These are phyloP conservation scores for Curvularia sp. DNA, from an alignment of 2,329 filamentous ascomycete genomes.

Conservation along the genomic window DNA sequence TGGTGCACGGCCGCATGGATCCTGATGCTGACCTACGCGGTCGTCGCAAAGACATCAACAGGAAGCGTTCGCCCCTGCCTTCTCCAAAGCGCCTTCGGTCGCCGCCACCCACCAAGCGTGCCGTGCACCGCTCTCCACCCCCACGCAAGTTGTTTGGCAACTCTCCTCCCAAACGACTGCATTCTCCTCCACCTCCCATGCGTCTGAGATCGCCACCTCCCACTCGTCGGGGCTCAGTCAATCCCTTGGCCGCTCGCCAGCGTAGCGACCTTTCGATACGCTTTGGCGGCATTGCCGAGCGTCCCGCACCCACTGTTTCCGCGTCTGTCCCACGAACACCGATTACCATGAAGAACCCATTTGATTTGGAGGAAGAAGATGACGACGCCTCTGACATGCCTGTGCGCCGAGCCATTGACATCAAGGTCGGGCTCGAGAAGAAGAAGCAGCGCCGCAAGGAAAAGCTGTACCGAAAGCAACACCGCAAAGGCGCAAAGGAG, in stretches of 20 bases:
- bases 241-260: slow-evolving; percentile 41
- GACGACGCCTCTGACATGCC: slow-evolving; percentile 61
- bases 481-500: slow-evolving; percentile 78
- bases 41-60: slow-evolving; percentile 39
- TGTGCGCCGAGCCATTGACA: slow-evolving; percentile 92
- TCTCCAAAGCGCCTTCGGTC: slow-evolving; percentile 70
- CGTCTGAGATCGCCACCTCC: slow-evolving; percentile 72
- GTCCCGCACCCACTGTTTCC: slow-evolving; percentile 75
- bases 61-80: slow-evolving; percentile 55
- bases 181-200: slow-evolving; percentile 50
- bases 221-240: slow-evolving; percentile 55
- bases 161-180: slow-evolving; percentile 75
- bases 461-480: slow-evolving; percentile 89
- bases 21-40: slow-evolving; percentile 61
- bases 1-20: slow-evolving; percentile 76
- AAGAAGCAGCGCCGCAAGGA: slow-evolving; percentile 93
- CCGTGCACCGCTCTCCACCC: slow-evolving; percentile 40
- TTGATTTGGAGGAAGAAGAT: slow-evolving; percentile 49
- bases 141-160: slow-evolving; percentile 68
- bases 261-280: slow-evolving; percentile 52
- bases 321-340: slow-evolving; percentile 85
- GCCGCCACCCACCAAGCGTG: slow-evolving; percentile 52
- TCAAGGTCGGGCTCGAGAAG: slow-evolving; percentile 86
- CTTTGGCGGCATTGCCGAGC: slow-evolving; percentile 62
- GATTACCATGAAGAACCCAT: slow-evolving; percentile 52